These are phyloP conservation scores for Dendryphion nanum DNA, from an alignment of 2,329 filamentous ascomycete species.

Conservation along the genomic window DNA sequence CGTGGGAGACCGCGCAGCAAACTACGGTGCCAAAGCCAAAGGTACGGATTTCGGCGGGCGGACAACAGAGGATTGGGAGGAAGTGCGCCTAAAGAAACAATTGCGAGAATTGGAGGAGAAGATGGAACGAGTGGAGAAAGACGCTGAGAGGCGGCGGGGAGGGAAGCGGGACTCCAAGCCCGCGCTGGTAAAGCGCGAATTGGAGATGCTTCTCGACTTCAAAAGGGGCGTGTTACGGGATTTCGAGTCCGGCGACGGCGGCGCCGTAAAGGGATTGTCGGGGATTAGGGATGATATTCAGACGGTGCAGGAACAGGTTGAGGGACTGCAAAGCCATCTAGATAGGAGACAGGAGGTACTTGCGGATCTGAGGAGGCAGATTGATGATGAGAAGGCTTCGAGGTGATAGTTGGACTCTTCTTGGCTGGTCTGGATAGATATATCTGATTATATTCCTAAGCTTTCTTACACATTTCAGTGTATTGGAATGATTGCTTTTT, in stretches of 20 bases:
- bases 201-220: conserved; percentile 92
- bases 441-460: too few relatives aligned
- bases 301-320: conserved; percentile 90
- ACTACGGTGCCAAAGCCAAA: conserved; percentile 65
- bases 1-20: conserved; percentile 64
- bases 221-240: conserved; percentile 79
- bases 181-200: conserved; percentile 87
- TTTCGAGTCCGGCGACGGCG: conserved; percentile 69
- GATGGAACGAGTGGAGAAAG: conserved; percentile 76
- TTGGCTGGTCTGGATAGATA: too few relatives aligned
- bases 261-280: conserved; percentile 64
- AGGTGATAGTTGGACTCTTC: too few relatives aligned
- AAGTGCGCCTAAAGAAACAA: conserved; percentile 91
- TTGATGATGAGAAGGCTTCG: conserved; percentile 86
- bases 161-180: conserved; percentile 73
- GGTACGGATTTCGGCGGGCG: conserved; percentile 89
- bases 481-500: too few relatives aligned
- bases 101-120: conserved; percentile 85
- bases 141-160: conserved; percentile 58
- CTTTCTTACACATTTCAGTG: too few relatives aligned
- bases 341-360: conserved; percentile 72
- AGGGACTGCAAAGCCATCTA: conserved; percentile 82
- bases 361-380: conserved; percentile 73
- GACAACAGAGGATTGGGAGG: conserved; percentile 92
- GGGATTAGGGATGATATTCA: conserved; percentile 81